These are phyloP conservation scores for Cercospora beticola DNA, from an alignment of 2,329 filamentous ascomycete genomes.

Conservation along the genomic window DNA sequence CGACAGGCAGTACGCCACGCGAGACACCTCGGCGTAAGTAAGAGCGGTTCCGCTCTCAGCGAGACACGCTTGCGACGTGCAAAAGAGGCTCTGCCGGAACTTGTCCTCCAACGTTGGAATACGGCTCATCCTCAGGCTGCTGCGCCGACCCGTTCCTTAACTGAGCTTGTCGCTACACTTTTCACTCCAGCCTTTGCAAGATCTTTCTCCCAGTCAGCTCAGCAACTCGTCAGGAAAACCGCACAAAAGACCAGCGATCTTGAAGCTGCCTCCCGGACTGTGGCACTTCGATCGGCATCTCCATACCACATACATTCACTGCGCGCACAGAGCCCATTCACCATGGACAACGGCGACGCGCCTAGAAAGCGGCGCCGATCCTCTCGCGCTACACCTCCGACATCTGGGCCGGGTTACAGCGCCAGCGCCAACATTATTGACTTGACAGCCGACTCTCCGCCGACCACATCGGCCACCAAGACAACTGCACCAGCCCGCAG, in stretches of 20 bases:
- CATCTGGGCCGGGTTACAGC: background rate
- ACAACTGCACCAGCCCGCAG: background rate
- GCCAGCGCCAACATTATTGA: slow-evolving; percentile 1
- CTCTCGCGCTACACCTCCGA: background rate
- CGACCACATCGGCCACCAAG: background rate
- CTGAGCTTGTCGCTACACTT: background rate
- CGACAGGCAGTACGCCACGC: background rate
- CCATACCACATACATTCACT: background rate
- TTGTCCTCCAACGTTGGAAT: background rate
- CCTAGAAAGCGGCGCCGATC: slow-evolving; percentile 14
- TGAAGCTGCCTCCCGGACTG: background rate
- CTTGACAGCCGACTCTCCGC: slow-evolving; percentile 9
- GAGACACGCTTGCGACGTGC: background rate
- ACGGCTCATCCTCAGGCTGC: background rate
- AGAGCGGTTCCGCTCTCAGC: background rate
- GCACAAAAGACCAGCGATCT: background rate
- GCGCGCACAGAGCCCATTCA: background rate
- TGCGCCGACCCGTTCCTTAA: background rate
- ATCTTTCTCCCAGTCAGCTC: background rate
- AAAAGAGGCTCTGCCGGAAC: background rate
- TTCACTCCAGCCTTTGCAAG: background rate
- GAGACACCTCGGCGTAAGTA: background rate
- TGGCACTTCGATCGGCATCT: background rate
- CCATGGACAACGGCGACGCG: slow-evolving; percentile 14
- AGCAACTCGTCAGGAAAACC: background rate